Base-by-base conservation (phyloP, 2,329 filamentous ascomycete species). In the Nigrograna mackinnonii region DNA sequence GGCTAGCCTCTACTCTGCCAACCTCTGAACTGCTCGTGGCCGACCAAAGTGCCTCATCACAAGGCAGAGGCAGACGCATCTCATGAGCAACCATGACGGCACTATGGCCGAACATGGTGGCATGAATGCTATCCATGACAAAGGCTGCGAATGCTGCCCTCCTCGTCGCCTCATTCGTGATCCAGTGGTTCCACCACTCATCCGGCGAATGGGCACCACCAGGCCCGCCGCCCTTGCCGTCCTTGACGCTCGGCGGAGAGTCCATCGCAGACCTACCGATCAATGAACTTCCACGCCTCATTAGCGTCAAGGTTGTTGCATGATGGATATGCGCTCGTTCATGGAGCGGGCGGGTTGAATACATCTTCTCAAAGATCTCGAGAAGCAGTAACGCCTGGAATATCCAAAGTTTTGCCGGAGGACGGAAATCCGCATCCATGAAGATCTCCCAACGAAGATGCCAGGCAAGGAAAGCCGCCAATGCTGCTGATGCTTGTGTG, bases 301-400 rank as follows among this genome's bases (percentile, higher is more conserved):
- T 97, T 45, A 97, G 74, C 0, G 91, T 96, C 50, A 99, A 84
- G 0, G 91, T 96, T 0, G 92, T 96, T 12, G 92, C 92, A 64
- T 99, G 94, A 60, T 97, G 92, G 34, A 97, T 96, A 57, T 97
- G 92, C 1, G 92, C 92, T 52, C 94, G 81, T 69, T 99, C 94
- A 67, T 99, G 94, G 22, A 97, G 75, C 44, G 89, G 86, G 50
- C 91, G 82, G 0, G 92, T 96, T 28, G 91, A 94, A 67, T 92
- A 97, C 87, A 96, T 94, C 76, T 99, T 99, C 72, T 99, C 94
- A 59, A 95, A 97, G 1, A 96, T 74, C 66, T 99, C 94, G 11
- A 97, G 78, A 4, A 97, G 78, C 4, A 97, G 76, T 38, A 97
- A 73, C 1, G 92, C 86, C 66, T 97, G 94, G 71, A 97, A 97